Base-by-base conservation (phyloP, 2,329 filamentous ascomycete genomes). In the Sporothrix brunneoviolacea region DNA sequence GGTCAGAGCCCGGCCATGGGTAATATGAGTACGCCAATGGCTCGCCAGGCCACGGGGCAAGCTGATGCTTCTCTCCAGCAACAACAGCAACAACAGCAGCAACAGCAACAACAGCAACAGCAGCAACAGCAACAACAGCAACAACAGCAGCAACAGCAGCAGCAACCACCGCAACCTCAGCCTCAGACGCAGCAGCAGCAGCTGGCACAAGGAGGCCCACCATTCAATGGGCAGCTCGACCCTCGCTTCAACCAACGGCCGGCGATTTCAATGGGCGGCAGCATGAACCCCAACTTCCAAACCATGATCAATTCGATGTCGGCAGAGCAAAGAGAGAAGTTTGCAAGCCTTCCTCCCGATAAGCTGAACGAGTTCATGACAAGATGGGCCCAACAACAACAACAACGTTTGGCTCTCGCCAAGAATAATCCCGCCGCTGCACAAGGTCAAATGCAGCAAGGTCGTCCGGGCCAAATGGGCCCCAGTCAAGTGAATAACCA, bases 1-100 rank as follows among this genome's bases (percentile, higher is more conserved):
- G 48, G 44, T 2, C 80, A 80, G 58, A 82, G 78, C 53, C 79
- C 80, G 9, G 77, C 70, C 1, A 77, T 83, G 75, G 74, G 72
- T 53, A 79, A 76, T 1, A 61, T 82, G 38, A 82, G 80, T 54
- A 72, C 78, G 1, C 76, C 79, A 3, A 67, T 77, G 57, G 66
- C 66, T 3, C 69, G 72, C 21, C 69, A 74, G 9, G 68, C 70
- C 1, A 42, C 69, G 69, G 10, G 69, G 68, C 6, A 70, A 69
- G 19, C 68, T 66, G 35, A 70, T 73, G 63, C 70, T 66, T 28
- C 67, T 3, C n/a, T 7, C 10, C 36, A 30, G 9, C 45, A 42
- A 13, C 33, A 36, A 18, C 42, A 18, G 8, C 51, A 53, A 27
- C 46, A 38, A 12, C 36, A 36, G 4, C 50, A 40, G 21, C 22